Conservation (phyloP, 805 yeast species). For the Barnettozyma siamensis region DNA sequence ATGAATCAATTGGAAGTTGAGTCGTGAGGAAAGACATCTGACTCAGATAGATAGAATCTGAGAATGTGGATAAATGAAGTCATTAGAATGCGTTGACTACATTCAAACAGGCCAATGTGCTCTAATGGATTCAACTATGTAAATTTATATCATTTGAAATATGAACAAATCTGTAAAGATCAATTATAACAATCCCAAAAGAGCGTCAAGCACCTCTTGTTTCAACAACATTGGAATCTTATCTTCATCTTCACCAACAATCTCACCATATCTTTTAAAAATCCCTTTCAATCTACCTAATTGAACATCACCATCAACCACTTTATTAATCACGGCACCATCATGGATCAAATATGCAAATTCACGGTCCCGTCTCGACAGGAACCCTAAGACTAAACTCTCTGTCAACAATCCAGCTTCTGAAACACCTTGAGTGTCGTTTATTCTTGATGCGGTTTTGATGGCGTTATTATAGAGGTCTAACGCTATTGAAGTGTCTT, state of each 20-base stretch:
- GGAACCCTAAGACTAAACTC: slow-evolving; percentile 37
- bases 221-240: slow-evolving; percentile 10
- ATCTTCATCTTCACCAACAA: slow-evolving; percentile 36
- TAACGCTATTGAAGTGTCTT: slow-evolving; percentile 35
- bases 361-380: slow-evolving; percentile 44
- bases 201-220: slow-evolving; percentile 14
- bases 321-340: slow-evolving; percentile 35
- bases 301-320: slow-evolving; percentile 36
- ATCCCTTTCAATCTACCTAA: slow-evolving; percentile 34
- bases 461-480: slow-evolving; percentile 43
- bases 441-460: slow-evolving; percentile 29
- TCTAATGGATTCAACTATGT: too few species aligned
- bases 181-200: slow-evolving; percentile 10
- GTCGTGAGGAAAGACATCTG: too few species aligned
- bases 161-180: too few species aligned
- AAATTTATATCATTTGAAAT: too few species aligned
- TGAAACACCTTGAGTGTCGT: slow-evolving; percentile 30
- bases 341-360: slow-evolving; percentile 48
- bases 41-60: too few species aligned
- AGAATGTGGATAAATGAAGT: too few species aligned
- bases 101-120: too few species aligned
- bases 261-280: slow-evolving; percentile 48
- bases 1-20: too few species aligned
- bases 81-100: too few species aligned
- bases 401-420: slow-evolving; percentile 42